Base-by-base conservation (phyloP, 768 basidiomycete species). In the Cytidiella melzeri region DNA sequence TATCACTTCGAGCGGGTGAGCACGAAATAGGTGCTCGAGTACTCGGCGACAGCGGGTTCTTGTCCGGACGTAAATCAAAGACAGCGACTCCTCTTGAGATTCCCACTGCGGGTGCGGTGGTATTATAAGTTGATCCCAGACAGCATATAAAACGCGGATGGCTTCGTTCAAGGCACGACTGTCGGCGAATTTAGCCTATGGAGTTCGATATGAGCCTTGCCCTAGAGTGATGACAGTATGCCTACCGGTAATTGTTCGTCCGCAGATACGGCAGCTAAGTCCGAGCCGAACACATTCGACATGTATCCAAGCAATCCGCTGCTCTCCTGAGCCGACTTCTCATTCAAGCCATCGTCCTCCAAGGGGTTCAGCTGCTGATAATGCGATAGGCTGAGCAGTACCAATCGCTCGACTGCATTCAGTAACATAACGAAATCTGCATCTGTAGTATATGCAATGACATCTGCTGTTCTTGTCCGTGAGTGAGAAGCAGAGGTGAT, bases 231-330 rank as follows among this genome's bases (percentile, higher is more conserved):
- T 30, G 24, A 48, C 48, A 44, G 46, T 20, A 34, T 6, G 68
- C 79, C 61, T 56, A 84, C 87, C 48, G 73, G 75, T 7, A 81
- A 59, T 53, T 77, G 77, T 30, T 85, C 85, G 12, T 81, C 81
- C 13, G 66, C 60, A 34, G 65, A 57, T 47, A 65, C 62, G 10
- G 73, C 66, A 7, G 68, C 58, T 28, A 69, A 74, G n/a, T 92
- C 89, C 0, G 81, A 80, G 37, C 86, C 79, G 60, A 99, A 94
- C 2, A 97, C 94, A 48, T 82, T 89, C 1, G 92, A 93, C 45
- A 99, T 85, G 58, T 92, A 88, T 7, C 93, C 92, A 0, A 97
- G 72, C 10, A 98, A 67, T 1, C 93, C 85, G 60, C 77, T 73
- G 7, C 72, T 71, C 54, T 84, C 82, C 15, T 71, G 61, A 2